A percentile compares a stretch with the other conserved stretches of the same genome.
Evolutionary conservation across 2,329 filamentous ascomycete species (phyloP).

Genomic region (Penicillium hordei): DNA sequence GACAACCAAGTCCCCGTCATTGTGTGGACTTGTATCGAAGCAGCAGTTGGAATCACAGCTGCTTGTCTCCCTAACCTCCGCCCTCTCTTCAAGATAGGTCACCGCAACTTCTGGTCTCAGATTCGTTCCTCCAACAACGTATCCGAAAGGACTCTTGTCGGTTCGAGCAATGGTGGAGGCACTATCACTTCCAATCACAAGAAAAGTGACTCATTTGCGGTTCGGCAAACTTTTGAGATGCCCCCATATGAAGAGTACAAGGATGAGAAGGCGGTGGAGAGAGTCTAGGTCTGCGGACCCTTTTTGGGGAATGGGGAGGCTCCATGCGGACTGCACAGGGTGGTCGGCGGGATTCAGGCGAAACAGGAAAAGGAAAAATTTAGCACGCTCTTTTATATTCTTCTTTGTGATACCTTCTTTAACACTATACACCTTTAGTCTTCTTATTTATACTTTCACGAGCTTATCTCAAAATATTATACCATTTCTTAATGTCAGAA

Average conservation of each 20-base stretch:
- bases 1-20: constrained; percentile 31
- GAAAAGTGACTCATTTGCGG: constrained; percentile 1
- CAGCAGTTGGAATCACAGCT: constrained; percentile 31
- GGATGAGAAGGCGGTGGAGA: background rate
- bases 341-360: background rate
- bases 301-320: background rate
- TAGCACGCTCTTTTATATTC: background rate
- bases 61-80: constrained; percentile 33
- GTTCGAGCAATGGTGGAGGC: background rate
- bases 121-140: constrained; percentile 15
- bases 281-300: background rate
- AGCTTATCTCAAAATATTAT: background rate
- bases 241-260: constrained; percentile 7
- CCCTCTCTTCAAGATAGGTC: constrained; percentile 25
- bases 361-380: background rate
- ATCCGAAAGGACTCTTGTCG: constrained; percentile 14
- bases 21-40: constrained; percentile 35
- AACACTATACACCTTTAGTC: background rate
- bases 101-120: constrained; percentile 22
- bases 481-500: background rate
- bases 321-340: background rate
- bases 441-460: background rate
- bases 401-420: constrained; percentile 3
- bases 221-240: constrained; percentile 5
- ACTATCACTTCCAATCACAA: constrained; percentile 3